Conservation (phyloP, 306 rosid genomes). For the Vigna unguiculata region DNA sequence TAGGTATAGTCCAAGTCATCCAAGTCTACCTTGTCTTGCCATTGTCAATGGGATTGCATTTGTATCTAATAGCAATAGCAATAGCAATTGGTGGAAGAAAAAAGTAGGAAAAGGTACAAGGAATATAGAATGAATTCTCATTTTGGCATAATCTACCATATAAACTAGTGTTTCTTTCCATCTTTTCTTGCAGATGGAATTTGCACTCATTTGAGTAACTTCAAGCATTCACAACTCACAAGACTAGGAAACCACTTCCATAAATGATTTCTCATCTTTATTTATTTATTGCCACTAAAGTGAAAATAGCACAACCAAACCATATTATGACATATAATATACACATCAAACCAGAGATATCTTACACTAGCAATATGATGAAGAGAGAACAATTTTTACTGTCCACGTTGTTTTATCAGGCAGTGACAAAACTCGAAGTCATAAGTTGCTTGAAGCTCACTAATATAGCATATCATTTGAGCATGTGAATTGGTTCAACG, state of each 20-base stretch:
- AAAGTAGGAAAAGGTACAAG: background rate
- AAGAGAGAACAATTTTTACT: background rate
- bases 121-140: background rate
- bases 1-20: background rate
- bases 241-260: constrained; percentile 21
- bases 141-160: background rate
- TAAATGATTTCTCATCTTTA: constrained; percentile 1
- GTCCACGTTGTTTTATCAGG: constrained; percentile 3
- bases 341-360: background rate
- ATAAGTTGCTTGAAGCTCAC: constrained; percentile 5
- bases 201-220: background rate
- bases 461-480: constrained; percentile 22
- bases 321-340: background rate
- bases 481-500: background rate
- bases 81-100: constrained; percentile 18
- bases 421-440: background rate
- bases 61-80: constrained; percentile 10
- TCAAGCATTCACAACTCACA: background rate
- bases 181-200: background rate
- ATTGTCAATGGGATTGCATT: background rate
- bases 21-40: background rate
- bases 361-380: background rate
- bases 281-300: background rate
- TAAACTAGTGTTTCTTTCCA: background rate
- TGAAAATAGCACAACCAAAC: constrained; percentile 18